Evolutionary conservation across 2,329 filamentous ascomycete genomes (phyloP).

Genomic region (Colletotrichum sp.): DNA sequence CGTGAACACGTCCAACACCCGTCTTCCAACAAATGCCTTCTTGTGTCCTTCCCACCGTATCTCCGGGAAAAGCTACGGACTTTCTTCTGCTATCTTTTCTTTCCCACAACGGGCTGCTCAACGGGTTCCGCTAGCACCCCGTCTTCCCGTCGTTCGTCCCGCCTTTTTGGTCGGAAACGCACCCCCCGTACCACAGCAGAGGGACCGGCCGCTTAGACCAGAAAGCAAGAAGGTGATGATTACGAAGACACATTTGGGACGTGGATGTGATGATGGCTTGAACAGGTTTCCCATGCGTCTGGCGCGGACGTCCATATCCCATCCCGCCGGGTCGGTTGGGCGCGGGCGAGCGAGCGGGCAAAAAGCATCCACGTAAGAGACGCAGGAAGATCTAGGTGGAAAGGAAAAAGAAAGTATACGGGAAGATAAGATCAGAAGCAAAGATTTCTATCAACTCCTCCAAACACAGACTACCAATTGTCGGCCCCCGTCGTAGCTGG

Average conservation of each 20-base stretch:
- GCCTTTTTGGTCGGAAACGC: not conserved
- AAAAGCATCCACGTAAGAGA: not conserved
- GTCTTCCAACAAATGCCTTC: not conserved
- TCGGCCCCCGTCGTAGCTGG: not conserved
- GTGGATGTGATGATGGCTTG: not conserved
- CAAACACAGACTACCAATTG: not conserved
- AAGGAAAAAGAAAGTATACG: not conserved
- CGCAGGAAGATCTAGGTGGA: not conserved
- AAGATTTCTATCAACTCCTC: not conserved
- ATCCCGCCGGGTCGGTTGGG: not conserved
- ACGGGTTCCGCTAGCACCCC: constrained; percentile 17
- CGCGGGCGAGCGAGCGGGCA: not conserved
- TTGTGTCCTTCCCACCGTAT: not conserved
- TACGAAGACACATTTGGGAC: not conserved
- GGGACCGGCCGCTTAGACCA: not conserved
- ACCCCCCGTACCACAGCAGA: not conserved
- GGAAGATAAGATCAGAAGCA: not conserved
- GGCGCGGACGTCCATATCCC: not conserved
- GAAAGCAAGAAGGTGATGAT: not conserved
- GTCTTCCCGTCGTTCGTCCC: constrained; percentile 9
- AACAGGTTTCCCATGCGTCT: not conserved
- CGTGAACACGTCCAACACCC: not conserved
- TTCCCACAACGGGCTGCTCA: constrained; percentile 1
- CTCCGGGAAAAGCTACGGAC: not conserved
- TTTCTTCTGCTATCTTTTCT: not conserved